Evolutionary conservation across 2,329 filamentous ascomycete genomes (phyloP).

Genomic region (Drechslerella dactyloides): DNA sequence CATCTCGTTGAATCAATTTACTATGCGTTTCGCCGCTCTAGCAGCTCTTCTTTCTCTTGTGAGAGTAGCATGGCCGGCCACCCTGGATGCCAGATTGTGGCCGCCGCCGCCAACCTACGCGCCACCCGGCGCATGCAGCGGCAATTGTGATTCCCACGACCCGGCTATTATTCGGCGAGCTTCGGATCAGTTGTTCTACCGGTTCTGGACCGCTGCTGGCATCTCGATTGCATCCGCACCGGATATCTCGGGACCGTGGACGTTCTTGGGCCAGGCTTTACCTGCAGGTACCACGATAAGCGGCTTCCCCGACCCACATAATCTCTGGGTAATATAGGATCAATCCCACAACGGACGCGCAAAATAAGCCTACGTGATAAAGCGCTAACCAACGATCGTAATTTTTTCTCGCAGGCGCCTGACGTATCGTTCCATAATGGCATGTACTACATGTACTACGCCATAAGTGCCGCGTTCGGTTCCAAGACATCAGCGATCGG

Average conservation of each 20-base stretch:
- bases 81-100: too few relatives aligned
- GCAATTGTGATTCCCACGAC: conserved; percentile 59
- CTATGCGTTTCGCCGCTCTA: too few relatives aligned
- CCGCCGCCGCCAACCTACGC: too few relatives aligned
- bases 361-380: too few relatives aligned
- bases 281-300: conserved; percentile 58
- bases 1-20: too few relatives aligned
- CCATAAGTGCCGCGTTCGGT: conserved; percentile 67
- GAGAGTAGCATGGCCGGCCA: too few relatives aligned
- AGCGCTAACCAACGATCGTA: too few relatives aligned
- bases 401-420: conserved; percentile 63
- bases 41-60: too few relatives aligned
- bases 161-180: conserved; percentile 58
- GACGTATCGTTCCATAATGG: conserved; percentile 67
- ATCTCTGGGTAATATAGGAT: conserved; percentile 59
- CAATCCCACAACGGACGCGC: too few relatives aligned
- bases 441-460: conserved; percentile 70
- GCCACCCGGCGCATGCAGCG: conserved; percentile 58
- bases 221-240: conserved; percentile 59
- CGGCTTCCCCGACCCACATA: conserved; percentile 58
- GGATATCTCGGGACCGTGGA: conserved; percentile 60
- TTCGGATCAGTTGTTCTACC: conserved; percentile 60
- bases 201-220: conserved; percentile 59
- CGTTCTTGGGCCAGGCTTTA: conserved; percentile 59
- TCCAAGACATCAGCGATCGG: conserved; percentile 69